Conservation (phyloP, 2,329 filamentous ascomycete genomes). For the Exophiala viscosa region DNA sequence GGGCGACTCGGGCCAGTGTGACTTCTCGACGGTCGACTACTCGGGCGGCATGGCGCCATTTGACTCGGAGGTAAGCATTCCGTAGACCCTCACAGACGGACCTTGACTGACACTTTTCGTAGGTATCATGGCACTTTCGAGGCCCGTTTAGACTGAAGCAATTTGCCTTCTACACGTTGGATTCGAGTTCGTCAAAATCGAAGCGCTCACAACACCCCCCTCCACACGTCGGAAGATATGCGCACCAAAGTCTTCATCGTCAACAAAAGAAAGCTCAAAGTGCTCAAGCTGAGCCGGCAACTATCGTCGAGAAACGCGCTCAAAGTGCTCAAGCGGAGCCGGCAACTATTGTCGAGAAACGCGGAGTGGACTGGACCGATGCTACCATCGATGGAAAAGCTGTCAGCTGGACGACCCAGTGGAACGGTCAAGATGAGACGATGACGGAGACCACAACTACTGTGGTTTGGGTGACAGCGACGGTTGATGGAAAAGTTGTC, state of each 20-base stretch:
- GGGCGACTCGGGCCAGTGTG: conserved; percentile 50
- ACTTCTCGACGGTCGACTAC: conserved; percentile 48
- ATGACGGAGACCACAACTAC: not conserved
- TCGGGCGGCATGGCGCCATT: conserved; percentile 62
- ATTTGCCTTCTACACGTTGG: conserved; percentile 65
- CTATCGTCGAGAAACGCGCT: conserved; percentile 6
- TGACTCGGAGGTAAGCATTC: conserved; percentile 62
- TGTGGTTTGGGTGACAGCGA: conserved; percentile 51
- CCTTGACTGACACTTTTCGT: not conserved
- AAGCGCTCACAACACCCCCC: conserved; percentile 39
- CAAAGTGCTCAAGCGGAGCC: conserved; percentile 21
- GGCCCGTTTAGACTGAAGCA: conserved; percentile 65
- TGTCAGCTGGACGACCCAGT: no score
- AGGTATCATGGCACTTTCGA: conserved; percentile 71
- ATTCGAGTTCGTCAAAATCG: conserved; percentile 26
- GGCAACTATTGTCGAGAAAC: conserved; percentile 35
- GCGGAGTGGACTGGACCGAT: conserved; percentile 36
- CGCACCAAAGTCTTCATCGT: conserved; percentile 52
- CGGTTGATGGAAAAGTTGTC: conserved; percentile 55
- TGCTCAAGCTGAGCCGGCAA: not conserved
- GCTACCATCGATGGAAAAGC: no score
- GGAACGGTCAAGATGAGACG: not conserved
- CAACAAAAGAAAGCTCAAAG: conserved; percentile 37
- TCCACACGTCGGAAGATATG: conserved; percentile 35
- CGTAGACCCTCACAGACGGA: no score